Conservation (phyloP, 331 rosid genomes). For the Malus hybrid region DNA sequence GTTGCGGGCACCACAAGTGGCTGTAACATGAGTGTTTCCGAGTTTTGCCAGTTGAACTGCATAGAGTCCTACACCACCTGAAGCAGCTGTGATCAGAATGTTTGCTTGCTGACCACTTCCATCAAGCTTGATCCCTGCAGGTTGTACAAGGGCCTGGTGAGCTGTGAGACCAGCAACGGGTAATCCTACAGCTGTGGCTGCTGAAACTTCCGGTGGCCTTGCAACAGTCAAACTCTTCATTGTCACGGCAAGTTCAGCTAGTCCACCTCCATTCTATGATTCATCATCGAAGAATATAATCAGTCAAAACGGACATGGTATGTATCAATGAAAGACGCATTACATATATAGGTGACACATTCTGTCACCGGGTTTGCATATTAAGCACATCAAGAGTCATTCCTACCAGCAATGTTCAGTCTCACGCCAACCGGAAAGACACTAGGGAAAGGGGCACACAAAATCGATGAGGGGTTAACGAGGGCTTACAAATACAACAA, state of each 20-base stretch:
- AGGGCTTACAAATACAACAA: background rate
- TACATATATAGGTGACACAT: background rate
- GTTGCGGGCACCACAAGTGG: conserved; percentile 75
- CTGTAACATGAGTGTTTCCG: conserved; percentile 64
- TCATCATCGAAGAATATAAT: background rate
- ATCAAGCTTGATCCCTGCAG: conserved; percentile 26
- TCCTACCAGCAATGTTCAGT: background rate
- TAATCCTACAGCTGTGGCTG: conserved; percentile 41
- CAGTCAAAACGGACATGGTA: background rate
- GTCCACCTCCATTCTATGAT: conserved; percentile 58
- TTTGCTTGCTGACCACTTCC: conserved; percentile 20
- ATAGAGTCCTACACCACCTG: conserved; percentile 59
- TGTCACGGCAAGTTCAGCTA: conserved; percentile 50
- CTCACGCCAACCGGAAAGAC: background rate
- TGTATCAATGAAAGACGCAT: background rate
- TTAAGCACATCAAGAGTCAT: background rate
- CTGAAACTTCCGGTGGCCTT: conserved; percentile 57
- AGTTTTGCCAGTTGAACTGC: conserved; percentile 82
- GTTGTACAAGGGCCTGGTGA: conserved; percentile 33
- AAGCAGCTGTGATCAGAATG: conserved; percentile 45
- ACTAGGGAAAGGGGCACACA: background rate
- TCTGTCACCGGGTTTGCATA: background rate
- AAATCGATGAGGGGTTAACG: background rate
- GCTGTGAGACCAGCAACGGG: conserved; percentile 45
- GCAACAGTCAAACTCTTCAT: conserved; percentile 35